Evolutionary conservation across 1,139 yeast genomes (phyloP).

Genomic region (Groenewaldozyma auringiensis): DNA sequence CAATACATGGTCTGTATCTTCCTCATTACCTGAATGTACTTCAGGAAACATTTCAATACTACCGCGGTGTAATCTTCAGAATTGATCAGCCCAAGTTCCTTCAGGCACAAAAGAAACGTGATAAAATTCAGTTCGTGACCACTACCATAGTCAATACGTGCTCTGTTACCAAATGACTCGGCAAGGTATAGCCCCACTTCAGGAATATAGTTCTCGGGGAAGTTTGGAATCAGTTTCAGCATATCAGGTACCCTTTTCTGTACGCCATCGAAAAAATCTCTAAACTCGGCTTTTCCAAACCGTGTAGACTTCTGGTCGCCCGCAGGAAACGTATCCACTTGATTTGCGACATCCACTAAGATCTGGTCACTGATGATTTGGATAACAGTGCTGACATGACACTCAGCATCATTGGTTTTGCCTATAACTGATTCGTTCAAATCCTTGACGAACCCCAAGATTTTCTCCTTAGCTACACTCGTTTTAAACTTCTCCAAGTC

Average conservation of each 20-base stretch:
- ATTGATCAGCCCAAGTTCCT: slow-evolving; percentile 37
- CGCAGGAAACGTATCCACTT: slow-evolving; percentile 60
- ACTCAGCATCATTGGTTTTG: slow-evolving; percentile 29
- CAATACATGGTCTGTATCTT: slow-evolving; percentile 49
- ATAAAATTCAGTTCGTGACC: slow-evolving; percentile 92
- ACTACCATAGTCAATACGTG: slow-evolving; percentile 90
- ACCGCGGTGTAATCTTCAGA: slow-evolving; percentile 39
- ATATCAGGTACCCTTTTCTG: slow-evolving; percentile 27
- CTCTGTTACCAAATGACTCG: slow-evolving; percentile 79
- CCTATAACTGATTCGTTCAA: slow-evolving; percentile 69
- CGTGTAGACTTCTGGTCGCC: slow-evolving; percentile 63
- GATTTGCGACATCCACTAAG: slow-evolving; percentile 39
- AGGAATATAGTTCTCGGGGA: slow-evolving; percentile 20
- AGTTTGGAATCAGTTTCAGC: slow-evolving; percentile 19
- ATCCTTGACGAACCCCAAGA: slow-evolving; percentile 48
- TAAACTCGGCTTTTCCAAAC: slow-evolving; percentile 86
- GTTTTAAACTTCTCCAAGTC: slow-evolving; percentile 61
- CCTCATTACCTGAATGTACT: slow-evolving; percentile 44
- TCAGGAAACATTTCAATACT: slow-evolving; percentile 56
- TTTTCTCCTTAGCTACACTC: slow-evolving; percentile 43
- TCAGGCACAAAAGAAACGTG: slow-evolving; percentile 55
- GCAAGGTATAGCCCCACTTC: slow-evolving; percentile 49
- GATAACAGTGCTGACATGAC: slow-evolving; percentile 24
- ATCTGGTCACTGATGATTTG: slow-evolving; percentile 31
- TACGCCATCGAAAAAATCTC: slow-evolving; percentile 74